Percentiles rank a stretch among this genome's conserved stretches.
Conservation (phyloP, 176 grass and related monocot genomes). For the Pontederia crassipes region DNA sequence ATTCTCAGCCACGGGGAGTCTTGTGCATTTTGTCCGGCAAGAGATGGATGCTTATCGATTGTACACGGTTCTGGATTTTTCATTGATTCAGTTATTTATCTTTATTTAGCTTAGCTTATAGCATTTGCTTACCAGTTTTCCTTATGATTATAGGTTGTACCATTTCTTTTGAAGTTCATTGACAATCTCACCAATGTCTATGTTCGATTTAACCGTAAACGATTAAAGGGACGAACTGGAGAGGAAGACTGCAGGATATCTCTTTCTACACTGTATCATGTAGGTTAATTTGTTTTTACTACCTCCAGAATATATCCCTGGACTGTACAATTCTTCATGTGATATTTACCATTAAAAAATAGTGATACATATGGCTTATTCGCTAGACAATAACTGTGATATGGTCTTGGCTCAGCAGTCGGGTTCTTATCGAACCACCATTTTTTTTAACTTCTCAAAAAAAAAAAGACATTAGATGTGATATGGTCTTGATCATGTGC, state of each 20-base stretch:
- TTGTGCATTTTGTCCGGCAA: conserved; percentile 84
- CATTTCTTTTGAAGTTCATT: conserved; percentile 90
- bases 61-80: conserved; percentile 47
- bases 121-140: conserved; percentile 11
- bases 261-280: conserved; percentile 86
- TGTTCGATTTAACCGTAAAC: conserved; percentile 92
- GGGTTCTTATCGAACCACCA: too few relatives aligned
- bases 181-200: conserved; percentile 98
- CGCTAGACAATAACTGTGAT: too few relatives aligned
- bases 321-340: background rate
- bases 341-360: too few relatives aligned
- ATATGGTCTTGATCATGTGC: too few relatives aligned
- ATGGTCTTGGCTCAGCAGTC: too few relatives aligned
- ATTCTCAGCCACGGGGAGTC: conserved; percentile 90
- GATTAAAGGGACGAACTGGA: conserved; percentile 90
- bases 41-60: conserved; percentile 98
- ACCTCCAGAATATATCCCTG: background rate
- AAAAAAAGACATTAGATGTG: too few relatives aligned
- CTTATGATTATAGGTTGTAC: conserved; percentile 60
- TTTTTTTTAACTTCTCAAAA: too few relatives aligned
- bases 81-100: background rate
- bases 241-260: conserved; percentile 93
- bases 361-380: too few relatives aligned
- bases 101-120: conserved; percentile 2
- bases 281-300: conserved; percentile 27